Conservation (phyloP, 1,139 yeast genomes). For the Suhomyces taliae region DNA sequence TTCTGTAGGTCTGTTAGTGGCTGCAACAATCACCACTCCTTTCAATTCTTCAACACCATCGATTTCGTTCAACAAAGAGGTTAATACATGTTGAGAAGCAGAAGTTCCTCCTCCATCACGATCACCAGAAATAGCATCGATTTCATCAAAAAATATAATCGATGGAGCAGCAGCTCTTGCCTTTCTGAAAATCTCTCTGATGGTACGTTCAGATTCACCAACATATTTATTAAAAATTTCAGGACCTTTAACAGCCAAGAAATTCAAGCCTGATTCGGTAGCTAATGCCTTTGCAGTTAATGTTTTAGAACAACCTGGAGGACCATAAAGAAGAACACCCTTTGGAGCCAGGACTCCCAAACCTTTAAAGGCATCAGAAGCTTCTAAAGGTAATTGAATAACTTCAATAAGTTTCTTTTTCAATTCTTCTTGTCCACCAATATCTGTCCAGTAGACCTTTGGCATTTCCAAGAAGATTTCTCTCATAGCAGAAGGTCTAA, state of each 20-base stretch:
- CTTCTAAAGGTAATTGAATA: conserved; percentile 87
- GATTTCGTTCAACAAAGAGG: conserved; percentile 86
- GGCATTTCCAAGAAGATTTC: conserved; percentile 94
- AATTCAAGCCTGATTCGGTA: conserved; percentile 90
- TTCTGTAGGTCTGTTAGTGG: conserved; percentile 91
- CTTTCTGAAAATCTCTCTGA: conserved; percentile 84
- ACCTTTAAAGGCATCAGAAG: conserved; percentile 69
- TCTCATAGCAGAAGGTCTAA: conserved; percentile 95
- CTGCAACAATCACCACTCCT: conserved; percentile 92
- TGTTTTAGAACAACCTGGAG: conserved; percentile 96
- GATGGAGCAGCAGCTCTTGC: conserved; percentile 94
- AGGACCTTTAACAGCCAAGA: conserved; percentile 93
- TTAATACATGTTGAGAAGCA: conserved; percentile 82
- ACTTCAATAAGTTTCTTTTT: conserved; percentile 83
- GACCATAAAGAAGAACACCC: conserved; percentile 88
- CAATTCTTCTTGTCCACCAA: conserved; percentile 89
- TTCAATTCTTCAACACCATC: conserved; percentile 95
- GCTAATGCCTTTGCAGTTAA: conserved; percentile 93
- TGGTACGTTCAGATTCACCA: conserved; percentile 89
- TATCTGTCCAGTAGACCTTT: conserved; percentile 88
- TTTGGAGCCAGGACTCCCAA: conserved; percentile 90
- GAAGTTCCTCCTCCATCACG: conserved; percentile 65
- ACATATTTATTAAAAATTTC: conserved; percentile 92
- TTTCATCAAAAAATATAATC: conserved; percentile 90
- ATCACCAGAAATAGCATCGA: conserved; percentile 84